These are phyloP conservation scores for Eutrema yunnanense DNA, from an alignment of 345 rosid genomes.

Conservation along the genomic window DNA sequence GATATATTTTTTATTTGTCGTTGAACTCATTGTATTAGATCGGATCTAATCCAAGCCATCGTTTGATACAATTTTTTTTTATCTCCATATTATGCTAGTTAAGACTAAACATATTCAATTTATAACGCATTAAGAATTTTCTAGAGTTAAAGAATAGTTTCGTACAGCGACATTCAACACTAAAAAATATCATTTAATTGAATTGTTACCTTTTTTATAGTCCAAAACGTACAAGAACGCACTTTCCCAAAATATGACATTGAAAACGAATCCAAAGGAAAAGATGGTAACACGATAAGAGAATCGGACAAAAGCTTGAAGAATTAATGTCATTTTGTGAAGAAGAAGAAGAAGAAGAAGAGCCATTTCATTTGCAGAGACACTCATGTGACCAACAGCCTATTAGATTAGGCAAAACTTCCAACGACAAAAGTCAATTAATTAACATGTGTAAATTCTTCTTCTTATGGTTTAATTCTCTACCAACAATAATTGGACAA, in stretches of 20 bases:
- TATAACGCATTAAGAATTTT: background rate
- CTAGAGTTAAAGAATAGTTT: background rate
- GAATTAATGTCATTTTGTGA: conserved; percentile 23
- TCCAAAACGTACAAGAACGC: conserved; percentile 24
- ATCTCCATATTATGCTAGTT: background rate
- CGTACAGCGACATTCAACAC: background rate
- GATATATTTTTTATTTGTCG: background rate
- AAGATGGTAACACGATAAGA: background rate
- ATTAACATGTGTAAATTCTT: conserved; percentile 11
- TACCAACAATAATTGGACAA: background rate
- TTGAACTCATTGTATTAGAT: too few relatives aligned
- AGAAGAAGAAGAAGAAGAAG: background rate
- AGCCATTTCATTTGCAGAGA: conserved; percentile 15
- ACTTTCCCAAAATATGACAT: conserved; percentile 15
- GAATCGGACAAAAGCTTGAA: conserved; percentile 21
- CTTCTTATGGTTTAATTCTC: background rate
- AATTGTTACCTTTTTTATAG: conserved; percentile 20
- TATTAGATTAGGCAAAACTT: conserved; percentile 16
- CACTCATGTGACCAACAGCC: conserved; percentile 31
- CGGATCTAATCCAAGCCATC: background rate
- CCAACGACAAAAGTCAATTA: conserved; percentile 17
- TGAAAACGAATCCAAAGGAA: conserved; percentile 21
- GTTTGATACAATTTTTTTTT: background rate
- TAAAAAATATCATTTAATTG: background rate
- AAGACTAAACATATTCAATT: background rate